phyloP scores from a whole-genome alignment of 2,329 filamentous ascomycete genomes.

The Bipolaris oryzae region DNA sequence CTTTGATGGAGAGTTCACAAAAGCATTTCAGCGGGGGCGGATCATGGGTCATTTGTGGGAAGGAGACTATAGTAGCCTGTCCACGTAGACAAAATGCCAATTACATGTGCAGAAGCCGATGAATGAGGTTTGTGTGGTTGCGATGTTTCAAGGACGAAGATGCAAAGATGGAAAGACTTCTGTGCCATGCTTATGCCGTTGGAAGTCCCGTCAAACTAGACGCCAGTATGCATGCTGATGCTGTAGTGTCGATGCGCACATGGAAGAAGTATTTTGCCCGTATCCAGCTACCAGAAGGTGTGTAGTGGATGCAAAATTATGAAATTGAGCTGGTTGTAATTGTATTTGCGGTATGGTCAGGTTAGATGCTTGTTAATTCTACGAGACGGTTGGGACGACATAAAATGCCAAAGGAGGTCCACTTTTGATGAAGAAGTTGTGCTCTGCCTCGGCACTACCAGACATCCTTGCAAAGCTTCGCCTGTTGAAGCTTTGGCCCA shows the following conservation, averaged over 20 bases:
- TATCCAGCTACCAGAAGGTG: background rate
- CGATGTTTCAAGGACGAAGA: no score
- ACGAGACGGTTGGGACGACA: background rate
- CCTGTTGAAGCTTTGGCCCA: conserved; percentile 10
- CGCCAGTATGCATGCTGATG: background rate
- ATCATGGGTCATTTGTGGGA: conserved; percentile 14
- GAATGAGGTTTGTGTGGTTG: background rate
- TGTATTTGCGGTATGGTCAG: background rate
- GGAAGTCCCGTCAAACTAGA: background rate
- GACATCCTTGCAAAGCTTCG: conserved; percentile 6
- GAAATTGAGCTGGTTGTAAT: background rate
- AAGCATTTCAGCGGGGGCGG: conserved; percentile 10
- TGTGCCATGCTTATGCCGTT: background rate
- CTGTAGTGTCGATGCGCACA: background rate
- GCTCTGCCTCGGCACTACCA: background rate
- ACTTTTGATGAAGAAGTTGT: no score
- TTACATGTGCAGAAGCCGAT: background rate
- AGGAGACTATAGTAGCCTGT: conserved; percentile 16
- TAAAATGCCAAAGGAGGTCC: background rate
- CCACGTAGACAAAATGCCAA: conserved; percentile 4
- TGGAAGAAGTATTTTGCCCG: background rate
- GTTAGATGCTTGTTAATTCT: background rate
- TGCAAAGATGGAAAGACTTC: background rate
- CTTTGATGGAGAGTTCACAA: conserved; percentile 15
- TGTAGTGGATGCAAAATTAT: background rate